A percentile compares a stretch with the other conserved stretches of the same genome.
phyloP scores from a whole-genome alignment of 352 stramenopile genomes.

The Phytopythium delawarense region DNA sequence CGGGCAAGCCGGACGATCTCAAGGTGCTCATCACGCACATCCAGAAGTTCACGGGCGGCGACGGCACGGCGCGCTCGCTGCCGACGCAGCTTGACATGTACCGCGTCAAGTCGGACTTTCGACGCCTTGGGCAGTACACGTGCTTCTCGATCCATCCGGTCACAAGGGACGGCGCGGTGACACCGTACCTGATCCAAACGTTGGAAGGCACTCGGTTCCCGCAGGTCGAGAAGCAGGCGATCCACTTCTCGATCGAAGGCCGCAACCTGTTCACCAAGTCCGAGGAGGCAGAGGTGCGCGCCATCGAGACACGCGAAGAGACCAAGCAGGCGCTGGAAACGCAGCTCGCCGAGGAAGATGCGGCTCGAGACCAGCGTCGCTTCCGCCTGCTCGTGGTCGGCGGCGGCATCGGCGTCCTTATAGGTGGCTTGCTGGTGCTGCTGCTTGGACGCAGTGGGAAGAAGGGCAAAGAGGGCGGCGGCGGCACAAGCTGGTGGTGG shows the following conservation, averaged over 20 bases:
- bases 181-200: conserved; percentile 50
- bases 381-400: not conserved
- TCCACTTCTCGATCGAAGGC: conserved; percentile 76
- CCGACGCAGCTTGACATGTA: conserved; percentile 63
- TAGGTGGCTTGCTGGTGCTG: not conserved
- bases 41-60: conserved; percentile 75
- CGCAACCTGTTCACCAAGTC: conserved; percentile 42
- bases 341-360: conserved; percentile 1
- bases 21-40: conserved; percentile 61
- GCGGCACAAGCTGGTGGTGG: not conserved
- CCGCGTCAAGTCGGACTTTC: conserved; percentile 59
- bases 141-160: conserved; percentile 61
- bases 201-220: conserved; percentile 53
- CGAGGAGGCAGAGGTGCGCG: conserved; percentile 55
- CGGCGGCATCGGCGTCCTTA: not conserved
- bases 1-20: conserved; percentile 45
- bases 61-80: conserved; percentile 49
- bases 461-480: not conserved
- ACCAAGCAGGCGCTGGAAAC: conserved; percentile 17
- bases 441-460: not conserved
- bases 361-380: not conserved
- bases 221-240: conserved; percentile 62
- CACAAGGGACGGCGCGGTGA: conserved; percentile 29
- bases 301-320: conserved; percentile 41
- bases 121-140: conserved; percentile 48